Base-by-base conservation (phyloP, 2,329 filamentous ascomycete species). In the Sarocladium oryzae region DNA sequence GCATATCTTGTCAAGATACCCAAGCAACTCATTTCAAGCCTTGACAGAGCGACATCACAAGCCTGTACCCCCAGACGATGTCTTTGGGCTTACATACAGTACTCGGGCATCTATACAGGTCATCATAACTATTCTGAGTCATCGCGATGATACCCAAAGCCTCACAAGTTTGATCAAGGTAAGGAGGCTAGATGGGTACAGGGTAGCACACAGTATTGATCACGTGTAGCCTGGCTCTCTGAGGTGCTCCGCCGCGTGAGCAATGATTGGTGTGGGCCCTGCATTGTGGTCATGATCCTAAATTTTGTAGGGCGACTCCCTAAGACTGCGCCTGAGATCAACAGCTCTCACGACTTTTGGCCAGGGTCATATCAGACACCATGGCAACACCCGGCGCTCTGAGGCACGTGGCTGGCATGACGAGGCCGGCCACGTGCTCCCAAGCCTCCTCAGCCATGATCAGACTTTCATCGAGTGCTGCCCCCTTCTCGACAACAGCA, bases 401-500 rank as follows among this genome's bases (percentile, higher is more conserved):
- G n/a, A 38, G 38, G n/a, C 15, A 24, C 6, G 33, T 38, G 20
- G 50, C 28, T 24, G 50, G 30, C 26, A 23, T 37, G 15, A 18
- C 18, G 5, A 11, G 36, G 23, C 46, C 46, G 32, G 33, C 46
- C 11, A 36, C 32, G 28, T 24, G 20, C 30, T 37, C 32, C 3
- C 7, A 7, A 15, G 18, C 18, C 4, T 36, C 46, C 21, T 52
- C 56, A 2, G 33, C 52, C 15, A 50, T 51, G 24, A 50, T 20
- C 32, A 50, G 26, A 21, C 23, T 23, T 32, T 36, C 51, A 30
- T 50, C 56, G 9, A 56, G 57, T 56, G 52, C 54, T 36, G 61
- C 63, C 24, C 53, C 64, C 56, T 78, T 83, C 66, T 81, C 82
- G 48, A 84, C 81, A 53, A 77, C 78, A 49, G 69, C 69, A 56